Evolutionary conservation across 495 filamentous ascomycete genomes (phyloP), one percentile per base, ranked within the genome.

Genomic region (Penicillium crystallinum): DNA sequence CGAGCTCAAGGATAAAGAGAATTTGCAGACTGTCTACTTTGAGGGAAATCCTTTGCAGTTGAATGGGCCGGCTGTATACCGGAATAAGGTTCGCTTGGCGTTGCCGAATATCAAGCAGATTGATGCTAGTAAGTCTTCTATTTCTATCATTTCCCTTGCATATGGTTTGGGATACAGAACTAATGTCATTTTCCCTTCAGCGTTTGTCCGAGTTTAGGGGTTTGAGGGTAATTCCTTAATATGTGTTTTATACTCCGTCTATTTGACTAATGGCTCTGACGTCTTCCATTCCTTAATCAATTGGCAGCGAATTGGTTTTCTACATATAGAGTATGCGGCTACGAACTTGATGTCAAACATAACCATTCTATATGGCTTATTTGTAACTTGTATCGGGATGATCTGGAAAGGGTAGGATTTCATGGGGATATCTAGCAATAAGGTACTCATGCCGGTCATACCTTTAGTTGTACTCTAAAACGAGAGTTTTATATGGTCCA

Each of bases 1-100:
- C 49, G 83, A 90, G 68, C 70, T 97, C 45, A 77, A 65, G 52
- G 85, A 89, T 56, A 95, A 91, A 71, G 73, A 88, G 66, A 75
- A 85, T 36, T 70, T 99, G 61, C 77, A 86, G 52, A 97, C 95
- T 2, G 92, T 99, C 22, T 99, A 99, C 67, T 95, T 99, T 62
- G 93, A 99, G 68, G 91, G 90, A 0, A 97, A 96, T 62, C 93
- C 93, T 39, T 64, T 99, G 61, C 91, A 97, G 74, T 76, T 77
- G 57, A 81, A 76, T 51, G 80, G 77, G 22, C 83, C 83, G 34
- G 86, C 84, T 17, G 64, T 95, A 44, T 99, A 99, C 70, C 77
- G 95, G 64, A 96, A 96, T 65, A 97, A 99, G 73, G 81, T 99
- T 23, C 77, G 83, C 56, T 70, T 99, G 69, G 86, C 90, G 42